These are phyloP conservation scores for Hevea brasiliensis DNA, from an alignment of 345 rosid species.

Conservation along the genomic window DNA sequence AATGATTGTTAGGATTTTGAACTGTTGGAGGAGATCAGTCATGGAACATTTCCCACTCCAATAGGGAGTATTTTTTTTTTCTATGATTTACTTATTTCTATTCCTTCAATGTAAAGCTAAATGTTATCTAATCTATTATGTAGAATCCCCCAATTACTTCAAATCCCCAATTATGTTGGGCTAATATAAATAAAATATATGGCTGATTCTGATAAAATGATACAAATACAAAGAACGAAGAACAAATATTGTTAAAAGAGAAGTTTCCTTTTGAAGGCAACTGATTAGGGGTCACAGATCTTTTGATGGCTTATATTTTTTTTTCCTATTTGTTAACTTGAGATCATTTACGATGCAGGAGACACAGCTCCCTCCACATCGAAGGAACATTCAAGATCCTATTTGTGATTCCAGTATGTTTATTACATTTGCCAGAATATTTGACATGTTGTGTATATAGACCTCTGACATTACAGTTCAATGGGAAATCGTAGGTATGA, in stretches of 20 bases:
- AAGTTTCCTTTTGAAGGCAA: neutral
- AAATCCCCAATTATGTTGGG: neutral
- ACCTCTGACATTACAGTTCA: neutral
- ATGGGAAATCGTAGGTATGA: constrained; percentile 23
- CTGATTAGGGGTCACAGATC: constrained; percentile 18
- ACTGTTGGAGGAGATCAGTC: neutral
- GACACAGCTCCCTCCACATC: constrained; percentile 27
- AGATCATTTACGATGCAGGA: constrained; percentile 25
- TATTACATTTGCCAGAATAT: constrained; percentile 16
- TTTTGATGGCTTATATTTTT: neutral
- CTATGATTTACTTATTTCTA: no score
- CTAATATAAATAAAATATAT: neutral
- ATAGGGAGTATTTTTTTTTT: neutral
- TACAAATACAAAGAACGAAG: neutral
- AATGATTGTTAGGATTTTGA: neutral
- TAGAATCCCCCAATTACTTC: neutral
- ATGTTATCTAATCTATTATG: no score
- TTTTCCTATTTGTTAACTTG: constrained; percentile 16
- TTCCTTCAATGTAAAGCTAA: no score
- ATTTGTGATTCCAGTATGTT: constrained; percentile 37
- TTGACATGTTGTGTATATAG: neutral
- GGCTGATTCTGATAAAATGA: neutral
- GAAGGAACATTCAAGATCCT: constrained; percentile 31
- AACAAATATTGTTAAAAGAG: neutral
- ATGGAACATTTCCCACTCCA: neutral